Evolutionary conservation across 2,329 filamentous ascomycete genomes (phyloP), one percentile per base, ranked within the genome.

Genomic region (Furcasterigmium furcatum): DNA sequence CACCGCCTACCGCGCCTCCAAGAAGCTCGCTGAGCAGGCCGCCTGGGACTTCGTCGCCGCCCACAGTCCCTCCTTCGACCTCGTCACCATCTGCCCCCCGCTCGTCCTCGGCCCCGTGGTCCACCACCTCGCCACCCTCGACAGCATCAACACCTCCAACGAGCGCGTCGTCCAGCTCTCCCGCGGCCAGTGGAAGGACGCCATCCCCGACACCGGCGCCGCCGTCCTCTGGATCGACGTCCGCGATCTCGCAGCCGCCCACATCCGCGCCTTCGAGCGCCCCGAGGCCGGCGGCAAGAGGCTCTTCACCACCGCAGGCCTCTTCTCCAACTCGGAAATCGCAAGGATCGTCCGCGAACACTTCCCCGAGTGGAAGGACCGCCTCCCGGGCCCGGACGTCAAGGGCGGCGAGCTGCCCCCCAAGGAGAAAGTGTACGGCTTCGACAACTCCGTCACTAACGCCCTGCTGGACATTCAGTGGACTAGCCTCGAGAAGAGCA

Each of bases 391-490:
- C 1, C 65, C 70, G 2, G 68, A 71, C 14, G 62, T 64, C 9
- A 55, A 63, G 46, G 73, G 74, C 12, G 74, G 72, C n/a, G 68
- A 68, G 50, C 32, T 66, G 45, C 58, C 66, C 14, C 58, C 67
- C 3, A 60, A 61, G 46, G 63, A 62, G 4, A 55, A 71, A 50
- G 53, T 77, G 36, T 84, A 76, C 59, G 66, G 66, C 49, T 77
- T 73, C 46, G 76, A 87, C 58, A 86, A 82, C 58, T 71, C 70
- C 42, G 72, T 73, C 57, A 80, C 80, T 2, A 76, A 73, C 21
- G 73, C 80, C 56, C 54, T 84, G 39, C 61, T 89, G 47, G 82
- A 81, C 1, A 72, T 87, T 41, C 65, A 85, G 48, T 88, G 79
- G 72, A 80, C 69, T 51, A 61, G 67, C 4, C 56, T 88, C 27